Conservation (phyloP, 2,329 filamentous ascomycete species). For the Neofusicoccum kwambonambiense region DNA sequence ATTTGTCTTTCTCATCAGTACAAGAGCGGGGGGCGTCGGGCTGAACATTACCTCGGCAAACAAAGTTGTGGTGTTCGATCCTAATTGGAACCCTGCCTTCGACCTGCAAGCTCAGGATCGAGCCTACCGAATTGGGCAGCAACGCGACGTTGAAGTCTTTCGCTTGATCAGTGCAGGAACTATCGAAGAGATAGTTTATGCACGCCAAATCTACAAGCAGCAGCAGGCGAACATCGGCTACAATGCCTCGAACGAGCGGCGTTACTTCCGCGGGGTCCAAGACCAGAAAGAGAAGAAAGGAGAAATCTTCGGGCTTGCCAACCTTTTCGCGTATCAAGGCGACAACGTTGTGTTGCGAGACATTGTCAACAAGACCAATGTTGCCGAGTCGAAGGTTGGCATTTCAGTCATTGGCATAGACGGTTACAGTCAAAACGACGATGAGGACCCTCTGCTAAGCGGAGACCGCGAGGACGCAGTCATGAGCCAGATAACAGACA, state of each 20-base stretch:
- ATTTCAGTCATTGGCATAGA: constrained; percentile 78
- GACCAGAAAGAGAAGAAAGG: constrained; percentile 79
- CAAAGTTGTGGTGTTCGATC: constrained; percentile 95
- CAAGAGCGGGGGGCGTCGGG: constrained; percentile 87
- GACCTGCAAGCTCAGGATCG: constrained; percentile 95
- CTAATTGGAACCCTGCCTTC: constrained; percentile 95
- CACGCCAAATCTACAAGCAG: constrained; percentile 96
- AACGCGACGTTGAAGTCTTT: constrained; percentile 91
- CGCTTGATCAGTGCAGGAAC: constrained; percentile 87
- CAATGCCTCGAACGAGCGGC: constrained; percentile 83
- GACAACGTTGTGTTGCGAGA: constrained; percentile 82
- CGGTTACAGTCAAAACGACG: constrained; percentile 57
- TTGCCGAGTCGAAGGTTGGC: constrained; percentile 86
- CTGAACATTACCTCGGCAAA: constrained; percentile 97
- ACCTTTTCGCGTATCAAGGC: constrained; percentile 79
- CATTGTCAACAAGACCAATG: constrained; percentile 97
- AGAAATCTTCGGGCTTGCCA: constrained; percentile 87
- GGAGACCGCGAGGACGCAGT: constrained; percentile 63
- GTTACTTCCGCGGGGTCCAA: constrained; percentile 95
- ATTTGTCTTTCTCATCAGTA: constrained; percentile 95
- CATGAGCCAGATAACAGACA: constrained; percentile 69
- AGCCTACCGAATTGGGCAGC: constrained; percentile 93
- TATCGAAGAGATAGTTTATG: constrained; percentile 96
- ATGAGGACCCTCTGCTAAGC: constrained; percentile 24
- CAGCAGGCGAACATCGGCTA: constrained; percentile 98